Evolutionary conservation across 2,329 filamentous ascomycete genomes (phyloP).

Genomic region (Ilyonectria destructans): DNA sequence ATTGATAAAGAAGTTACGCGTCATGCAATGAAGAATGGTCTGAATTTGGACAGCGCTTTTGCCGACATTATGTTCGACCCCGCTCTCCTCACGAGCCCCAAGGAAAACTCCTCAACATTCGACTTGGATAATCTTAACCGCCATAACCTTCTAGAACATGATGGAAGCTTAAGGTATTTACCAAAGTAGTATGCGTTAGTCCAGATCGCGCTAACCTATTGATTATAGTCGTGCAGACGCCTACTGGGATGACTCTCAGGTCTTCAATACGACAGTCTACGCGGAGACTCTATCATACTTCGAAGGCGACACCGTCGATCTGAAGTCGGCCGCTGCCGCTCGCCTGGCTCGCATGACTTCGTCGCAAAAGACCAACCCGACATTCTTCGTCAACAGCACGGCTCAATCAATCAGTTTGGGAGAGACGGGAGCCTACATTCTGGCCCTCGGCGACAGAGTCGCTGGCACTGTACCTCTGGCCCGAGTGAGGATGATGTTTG

Average conservation of each 20-base stretch:
- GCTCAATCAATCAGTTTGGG: slow-evolving; percentile 3
- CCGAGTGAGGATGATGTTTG: slow-evolving; percentile 20
- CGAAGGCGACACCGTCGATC: neutral
- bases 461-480: slow-evolving; percentile 5
- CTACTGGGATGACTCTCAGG: slow-evolving; percentile 21
- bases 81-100: slow-evolving; percentile 12
- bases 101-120: neutral
- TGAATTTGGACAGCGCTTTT: slow-evolving; percentile 10
- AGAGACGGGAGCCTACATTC: slow-evolving; percentile 19
- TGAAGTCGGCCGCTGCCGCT: slow-evolving; percentile 6
- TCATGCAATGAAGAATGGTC: slow-evolving; percentile 8
- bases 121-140: slow-evolving; percentile 18
- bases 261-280: slow-evolving; percentile 18
- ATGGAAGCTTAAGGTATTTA: slow-evolving; percentile 21
- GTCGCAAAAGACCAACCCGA: neutral
- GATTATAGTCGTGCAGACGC: slow-evolving; percentile 15
- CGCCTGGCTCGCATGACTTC: slow-evolving; percentile 1
- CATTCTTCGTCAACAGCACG: slow-evolving; percentile 5
- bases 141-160: slow-evolving; percentile 24
- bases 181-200: too few relatives aligned
- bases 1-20: slow-evolving; percentile 1
- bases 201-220: neutral
- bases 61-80: slow-evolving; percentile 19
- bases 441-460: neutral
- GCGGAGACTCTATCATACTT: slow-evolving; percentile 10